Percentiles rank a stretch among this genome's conserved stretches.
Conservation (phyloP, 192 early-diverging fungal genomes). For the Coemansia sp. region DNA sequence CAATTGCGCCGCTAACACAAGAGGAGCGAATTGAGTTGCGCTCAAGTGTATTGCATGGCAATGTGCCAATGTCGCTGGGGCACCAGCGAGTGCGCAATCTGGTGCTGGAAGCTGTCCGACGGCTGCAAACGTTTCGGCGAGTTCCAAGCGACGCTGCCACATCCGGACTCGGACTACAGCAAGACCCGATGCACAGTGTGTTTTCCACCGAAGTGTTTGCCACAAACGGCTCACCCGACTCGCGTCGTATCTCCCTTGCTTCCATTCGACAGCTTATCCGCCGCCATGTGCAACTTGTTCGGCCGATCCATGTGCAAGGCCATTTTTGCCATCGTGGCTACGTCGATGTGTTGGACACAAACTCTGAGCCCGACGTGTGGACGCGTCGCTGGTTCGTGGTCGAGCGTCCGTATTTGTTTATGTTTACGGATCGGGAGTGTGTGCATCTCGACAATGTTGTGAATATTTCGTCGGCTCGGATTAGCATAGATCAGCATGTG, state of each 20-base stretch:
- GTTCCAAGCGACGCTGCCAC: slow-evolving; percentile 2
- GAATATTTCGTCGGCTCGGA: slow-evolving; percentile 66
- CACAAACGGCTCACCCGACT: neutral
- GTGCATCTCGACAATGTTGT: slow-evolving; percentile 72
- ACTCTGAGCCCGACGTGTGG: slow-evolving; percentile 60
- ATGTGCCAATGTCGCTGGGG: neutral
- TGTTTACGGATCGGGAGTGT: slow-evolving; percentile 66
- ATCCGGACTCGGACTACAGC: slow-evolving; percentile 13
- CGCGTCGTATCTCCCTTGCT: neutral
- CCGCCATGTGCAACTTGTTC: slow-evolving; percentile 11
- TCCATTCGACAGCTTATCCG: slow-evolving; percentile 19
- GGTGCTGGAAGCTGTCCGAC: slow-evolving; percentile 21
- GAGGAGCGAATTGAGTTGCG: neutral
- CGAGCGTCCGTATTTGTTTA: slow-evolving; percentile 74
- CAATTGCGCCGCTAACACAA: neutral
- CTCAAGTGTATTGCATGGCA: neutral
- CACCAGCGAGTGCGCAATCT: slow-evolving; percentile 18
- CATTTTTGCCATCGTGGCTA: slow-evolving; percentile 34
- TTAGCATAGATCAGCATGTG: slow-evolving; percentile 19
- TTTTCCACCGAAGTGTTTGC: neutral
- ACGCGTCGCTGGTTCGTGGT: slow-evolving; percentile 74
- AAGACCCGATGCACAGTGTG: slow-evolving; percentile 27
- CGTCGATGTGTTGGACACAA: slow-evolving; percentile 38
- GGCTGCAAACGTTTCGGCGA: slow-evolving; percentile 10
- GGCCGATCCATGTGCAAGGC: slow-evolving; percentile 23